Evolutionary conservation across 345 rosid species (phyloP).

Genomic region (Aegle marmelos): DNA sequence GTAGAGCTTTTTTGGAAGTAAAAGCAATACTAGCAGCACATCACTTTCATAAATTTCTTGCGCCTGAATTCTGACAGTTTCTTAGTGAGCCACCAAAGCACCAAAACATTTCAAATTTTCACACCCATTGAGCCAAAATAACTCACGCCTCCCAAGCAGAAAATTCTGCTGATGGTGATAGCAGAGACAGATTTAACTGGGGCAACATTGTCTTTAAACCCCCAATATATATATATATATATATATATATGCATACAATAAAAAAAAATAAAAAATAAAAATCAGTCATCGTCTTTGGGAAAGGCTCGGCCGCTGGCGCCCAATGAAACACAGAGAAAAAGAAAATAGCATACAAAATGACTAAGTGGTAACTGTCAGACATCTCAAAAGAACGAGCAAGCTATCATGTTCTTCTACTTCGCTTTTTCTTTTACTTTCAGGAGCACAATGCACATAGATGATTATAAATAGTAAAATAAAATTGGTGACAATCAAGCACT

Average conservation of each 20-base stretch:
- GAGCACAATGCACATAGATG: neutral
- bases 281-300: neutral
- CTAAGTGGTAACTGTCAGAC: slow-evolving; percentile 10
- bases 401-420: neutral
- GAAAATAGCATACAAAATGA: slow-evolving; percentile 3
- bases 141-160: neutral
- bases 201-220: neutral
- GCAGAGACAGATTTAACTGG: neutral
- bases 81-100: neutral
- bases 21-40: neutral
- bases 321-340: neutral
- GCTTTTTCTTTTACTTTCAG: neutral
- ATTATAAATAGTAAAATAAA: neutral
- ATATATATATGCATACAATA: no score
- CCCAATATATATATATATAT: neutral
- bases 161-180: neutral
- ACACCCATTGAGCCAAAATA: neutral
- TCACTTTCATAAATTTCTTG: slow-evolving; percentile 21
- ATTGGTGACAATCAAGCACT: slow-evolving; percentile 6
- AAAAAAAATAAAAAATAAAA: no score
- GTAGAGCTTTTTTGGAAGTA: neutral
- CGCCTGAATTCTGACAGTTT: slow-evolving; percentile 8
- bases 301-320: neutral
- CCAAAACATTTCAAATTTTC: neutral
- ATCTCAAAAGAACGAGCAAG: slow-evolving; percentile 6